phyloP scores from a whole-genome alignment of 2,329 filamentous ascomycete genomes.

The Lachnellula suecica region DNA sequence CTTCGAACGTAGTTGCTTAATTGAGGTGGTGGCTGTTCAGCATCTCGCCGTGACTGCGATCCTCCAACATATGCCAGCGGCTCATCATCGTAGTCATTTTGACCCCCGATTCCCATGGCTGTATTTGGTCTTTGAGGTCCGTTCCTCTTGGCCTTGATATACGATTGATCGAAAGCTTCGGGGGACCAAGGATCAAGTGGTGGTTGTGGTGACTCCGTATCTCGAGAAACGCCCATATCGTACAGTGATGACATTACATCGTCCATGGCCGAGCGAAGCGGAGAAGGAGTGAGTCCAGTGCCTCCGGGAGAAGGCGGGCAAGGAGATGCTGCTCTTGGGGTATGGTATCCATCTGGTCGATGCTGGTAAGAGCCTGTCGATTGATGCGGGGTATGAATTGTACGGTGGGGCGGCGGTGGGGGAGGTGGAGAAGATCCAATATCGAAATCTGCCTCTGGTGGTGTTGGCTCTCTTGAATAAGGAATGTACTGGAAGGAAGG shows the following conservation, averaged over 20 bases:
- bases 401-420: constrained; percentile 81
- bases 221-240: constrained; percentile 70
- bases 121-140: constrained; percentile 62
- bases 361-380: constrained; percentile 40
- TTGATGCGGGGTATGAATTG: constrained; percentile 37
- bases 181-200: constrained; percentile 82
- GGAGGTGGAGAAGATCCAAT: constrained; percentile 55
- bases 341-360: constrained; percentile 45
- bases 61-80: constrained; percentile 16
- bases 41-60: constrained; percentile 34
- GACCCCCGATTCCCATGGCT: constrained; percentile 66
- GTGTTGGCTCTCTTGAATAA: constrained; percentile 37
- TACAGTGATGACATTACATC: constrained; percentile 95
- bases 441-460: constrained; percentile 36
- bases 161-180: constrained; percentile 68
- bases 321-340: constrained; percentile 60
- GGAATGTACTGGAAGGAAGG: constrained; percentile 31
- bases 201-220: constrained; percentile 55
- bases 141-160: constrained; percentile 31
- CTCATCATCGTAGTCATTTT: constrained; percentile 47
- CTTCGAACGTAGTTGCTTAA: constrained; percentile 85
- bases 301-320: constrained; percentile 66
- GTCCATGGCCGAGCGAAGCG: constrained; percentile 92
- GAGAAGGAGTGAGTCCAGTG: constrained; percentile 79
- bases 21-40: constrained; percentile 63